Evolutionary conservation across 208 protist species (phyloP).

Genomic region (Endotrypanum monterogeii): DNA sequence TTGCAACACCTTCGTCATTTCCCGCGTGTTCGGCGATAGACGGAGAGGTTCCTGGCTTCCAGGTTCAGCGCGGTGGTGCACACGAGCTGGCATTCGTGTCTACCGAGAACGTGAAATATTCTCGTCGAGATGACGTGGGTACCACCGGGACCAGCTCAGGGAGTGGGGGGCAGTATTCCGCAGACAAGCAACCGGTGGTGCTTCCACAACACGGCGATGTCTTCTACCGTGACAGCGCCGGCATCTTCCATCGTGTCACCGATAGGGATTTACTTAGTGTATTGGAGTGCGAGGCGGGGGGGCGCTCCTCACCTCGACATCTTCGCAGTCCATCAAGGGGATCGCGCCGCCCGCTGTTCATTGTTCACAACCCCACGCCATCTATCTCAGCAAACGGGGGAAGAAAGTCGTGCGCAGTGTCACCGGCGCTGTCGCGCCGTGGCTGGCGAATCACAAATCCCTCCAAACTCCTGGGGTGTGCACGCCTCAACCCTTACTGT

Average conservation of each 20-base stretch:
- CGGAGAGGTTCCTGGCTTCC: not conserved
- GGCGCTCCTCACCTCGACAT: not conserved
- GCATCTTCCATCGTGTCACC: slow-evolving; percentile 21
- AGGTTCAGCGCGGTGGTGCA: not conserved
- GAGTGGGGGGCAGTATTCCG: not conserved
- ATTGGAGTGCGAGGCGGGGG: not conserved
- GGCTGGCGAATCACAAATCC: slow-evolving; percentile 32
- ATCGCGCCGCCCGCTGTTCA: slow-evolving; percentile 13
- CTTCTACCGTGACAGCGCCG: slow-evolving; percentile 18
- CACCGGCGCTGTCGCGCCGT: slow-evolving; percentile 10
- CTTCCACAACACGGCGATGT: slow-evolving; percentile 26
- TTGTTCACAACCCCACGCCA: slow-evolving; percentile 21
- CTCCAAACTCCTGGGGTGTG: slow-evolving; percentile 53
- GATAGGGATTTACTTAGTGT: slow-evolving; percentile 9
- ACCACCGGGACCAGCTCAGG: not conserved
- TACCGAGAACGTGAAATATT: not conserved
- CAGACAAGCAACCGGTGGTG: not conserved
- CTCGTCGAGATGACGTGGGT: not conserved
- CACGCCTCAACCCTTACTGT: slow-evolving; percentile 87
- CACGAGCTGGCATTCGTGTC: not conserved
- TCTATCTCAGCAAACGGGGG: not conserved
- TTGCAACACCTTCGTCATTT: not conserved
- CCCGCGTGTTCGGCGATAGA: not conserved
- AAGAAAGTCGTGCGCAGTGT: not conserved
- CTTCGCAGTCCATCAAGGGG: not conserved